Conservation (phyloP, 108 stramenopile genomes). For the Licmophora abbreviata region DNA sequence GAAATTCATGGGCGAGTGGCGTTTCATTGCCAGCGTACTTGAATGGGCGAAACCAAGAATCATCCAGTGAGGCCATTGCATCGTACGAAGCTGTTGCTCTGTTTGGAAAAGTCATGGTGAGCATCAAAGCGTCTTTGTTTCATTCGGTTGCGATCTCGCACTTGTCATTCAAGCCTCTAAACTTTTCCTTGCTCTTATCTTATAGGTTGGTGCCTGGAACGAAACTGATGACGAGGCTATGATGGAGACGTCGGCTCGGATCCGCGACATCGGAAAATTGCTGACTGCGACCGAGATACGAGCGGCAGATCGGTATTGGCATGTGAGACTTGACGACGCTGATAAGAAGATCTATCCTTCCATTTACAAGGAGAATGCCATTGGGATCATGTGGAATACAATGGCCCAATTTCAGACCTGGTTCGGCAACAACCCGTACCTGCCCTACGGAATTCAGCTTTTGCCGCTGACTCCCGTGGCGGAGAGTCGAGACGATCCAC, state of each 20-base stretch:
- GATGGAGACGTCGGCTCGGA: constrained; percentile 26
- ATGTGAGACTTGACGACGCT: constrained; percentile 46
- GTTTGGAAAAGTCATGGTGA: constrained; percentile 76
- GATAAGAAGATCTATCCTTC: constrained; percentile 36
- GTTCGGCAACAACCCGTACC: constrained; percentile 56
- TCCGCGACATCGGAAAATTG: constrained; percentile 60
- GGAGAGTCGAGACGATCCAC: constrained; percentile 68
- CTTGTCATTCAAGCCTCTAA: constrained; percentile 8
- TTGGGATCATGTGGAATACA: constrained; percentile 78
- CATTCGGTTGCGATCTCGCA: constrained; percentile 2
- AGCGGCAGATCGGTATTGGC: constrained; percentile 86
- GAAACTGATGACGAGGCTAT: constrained; percentile 23
- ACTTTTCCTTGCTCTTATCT: not conserved
- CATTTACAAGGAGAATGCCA: constrained; percentile 40
- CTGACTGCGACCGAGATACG: constrained; percentile 74
- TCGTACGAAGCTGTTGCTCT: constrained; percentile 89
- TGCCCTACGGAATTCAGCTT: constrained; percentile 81
- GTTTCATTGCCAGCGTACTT: constrained; percentile 66
- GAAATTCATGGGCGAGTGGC: constrained; percentile 88
- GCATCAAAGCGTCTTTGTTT: constrained; percentile 24
- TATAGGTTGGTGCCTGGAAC: not conserved
- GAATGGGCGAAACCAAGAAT: constrained; percentile 94
- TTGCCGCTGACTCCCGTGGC: constrained; percentile 80
- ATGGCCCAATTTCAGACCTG: constrained; percentile 66
- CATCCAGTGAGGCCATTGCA: constrained; percentile 88